A percentile compares a stretch with the other conserved stretches of the same genome.
These are phyloP conservation scores for Sarocladium kiliense DNA, from an alignment of 2,329 filamentous ascomycete species.

Conservation along the genomic window DNA sequence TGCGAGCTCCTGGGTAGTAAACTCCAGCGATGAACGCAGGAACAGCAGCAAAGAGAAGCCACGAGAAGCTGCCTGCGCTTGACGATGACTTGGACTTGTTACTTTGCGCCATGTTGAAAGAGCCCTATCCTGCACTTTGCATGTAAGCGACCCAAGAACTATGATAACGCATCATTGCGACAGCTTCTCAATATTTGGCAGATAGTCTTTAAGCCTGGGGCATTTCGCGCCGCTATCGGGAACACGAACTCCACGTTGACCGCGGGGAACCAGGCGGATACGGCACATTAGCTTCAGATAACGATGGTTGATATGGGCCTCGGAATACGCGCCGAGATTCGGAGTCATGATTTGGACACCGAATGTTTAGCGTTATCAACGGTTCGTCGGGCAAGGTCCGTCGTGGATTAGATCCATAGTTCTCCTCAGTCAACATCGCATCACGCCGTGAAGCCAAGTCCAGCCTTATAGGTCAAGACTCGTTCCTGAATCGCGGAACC, in stretches of 20 bases:
- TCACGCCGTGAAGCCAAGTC: too few species aligned
- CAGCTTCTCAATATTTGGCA: too few species aligned
- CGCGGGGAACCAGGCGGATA: background rate
- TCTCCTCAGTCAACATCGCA: too few species aligned
- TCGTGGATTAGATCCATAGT: too few species aligned
- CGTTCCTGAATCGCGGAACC: too few species aligned
- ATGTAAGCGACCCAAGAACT: background rate
- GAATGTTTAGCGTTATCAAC: background rate
- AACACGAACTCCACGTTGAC: background rate
- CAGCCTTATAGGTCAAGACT: too few species aligned
- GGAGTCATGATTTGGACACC: background rate
- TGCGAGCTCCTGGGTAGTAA: slow-evolving; percentile 13
- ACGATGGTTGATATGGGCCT: background rate
- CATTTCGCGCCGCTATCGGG: too few species aligned
- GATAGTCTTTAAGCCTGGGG: too few species aligned
- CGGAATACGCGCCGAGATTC: background rate
- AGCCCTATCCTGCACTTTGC: background rate
- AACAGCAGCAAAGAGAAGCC: slow-evolving; percentile 11
- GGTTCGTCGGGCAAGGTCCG: too few species aligned
- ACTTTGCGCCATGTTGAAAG: background rate
- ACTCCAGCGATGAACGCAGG: slow-evolving; percentile 15
- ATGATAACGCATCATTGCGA: too few species aligned
- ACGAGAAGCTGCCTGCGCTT: slow-evolving; percentile 1
- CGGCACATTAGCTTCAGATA: too few species aligned
- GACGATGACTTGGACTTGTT: background rate